A percentile compares a stretch with the other conserved stretches of the same genome.
Conservation (phyloP, 176 grass and related monocot species). For the Hordeum marinum region DNA sequence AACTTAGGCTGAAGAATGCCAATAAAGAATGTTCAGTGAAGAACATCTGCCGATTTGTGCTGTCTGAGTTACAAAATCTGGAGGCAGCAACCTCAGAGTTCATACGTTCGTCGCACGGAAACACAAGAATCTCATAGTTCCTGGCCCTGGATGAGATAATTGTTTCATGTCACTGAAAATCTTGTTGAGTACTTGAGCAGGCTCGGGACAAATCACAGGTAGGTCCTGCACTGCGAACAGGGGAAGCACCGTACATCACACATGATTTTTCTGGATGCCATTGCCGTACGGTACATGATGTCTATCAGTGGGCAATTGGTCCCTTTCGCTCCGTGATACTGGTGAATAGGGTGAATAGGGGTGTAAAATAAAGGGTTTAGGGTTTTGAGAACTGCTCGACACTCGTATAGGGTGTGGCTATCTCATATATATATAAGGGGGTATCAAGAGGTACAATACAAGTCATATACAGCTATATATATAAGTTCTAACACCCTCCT, state of each 20-base stretch:
- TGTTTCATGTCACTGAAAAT: neutral
- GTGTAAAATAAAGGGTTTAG: too few species aligned
- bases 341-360: too few species aligned
- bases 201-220: neutral
- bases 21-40: conserved; percentile 30
- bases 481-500: too few species aligned
- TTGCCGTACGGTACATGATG: neutral
- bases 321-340: neutral
- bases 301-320: neutral
- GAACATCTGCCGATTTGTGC: neutral
- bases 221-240: too few species aligned
- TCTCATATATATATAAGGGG: too few species aligned
- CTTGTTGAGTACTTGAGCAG: conserved; percentile 4
- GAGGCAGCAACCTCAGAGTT: neutral
- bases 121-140: neutral
- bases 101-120: neutral
- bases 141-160: neutral
- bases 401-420: too few species aligned
- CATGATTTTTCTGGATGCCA: conserved; percentile 2
- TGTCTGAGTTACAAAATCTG: neutral
- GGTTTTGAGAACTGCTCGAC: too few species aligned
- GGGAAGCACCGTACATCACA: too few species aligned
- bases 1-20: conserved; percentile 22
- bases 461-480: too few species aligned
- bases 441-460: too few species aligned